Percentiles rank a stretch among this genome's conserved stretches.
Evolutionary conservation across 768 basidiomycete species (phyloP).

Genomic region (Lactarius hatsudake): DNA sequence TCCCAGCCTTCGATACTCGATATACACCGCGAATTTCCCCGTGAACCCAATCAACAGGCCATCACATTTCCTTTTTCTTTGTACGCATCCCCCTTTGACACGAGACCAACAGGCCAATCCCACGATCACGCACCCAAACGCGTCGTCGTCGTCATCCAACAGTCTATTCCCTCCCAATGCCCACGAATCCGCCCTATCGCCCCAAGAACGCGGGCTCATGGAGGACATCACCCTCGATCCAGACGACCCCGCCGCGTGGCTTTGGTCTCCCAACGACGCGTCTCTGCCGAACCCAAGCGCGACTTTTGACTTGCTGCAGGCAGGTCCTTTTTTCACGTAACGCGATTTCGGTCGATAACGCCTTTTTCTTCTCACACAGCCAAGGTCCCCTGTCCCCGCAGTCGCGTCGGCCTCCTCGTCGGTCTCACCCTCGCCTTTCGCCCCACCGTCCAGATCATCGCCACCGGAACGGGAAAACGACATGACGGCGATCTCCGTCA

Average conservation of each 20-base stretch:
- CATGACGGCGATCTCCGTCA: background rate
- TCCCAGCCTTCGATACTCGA: background rate
- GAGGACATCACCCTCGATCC: slow-evolving; percentile 21
- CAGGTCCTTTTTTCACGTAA: background rate
- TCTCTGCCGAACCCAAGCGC: background rate
- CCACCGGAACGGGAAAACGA: no score
- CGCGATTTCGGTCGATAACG: background rate
- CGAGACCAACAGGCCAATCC: background rate
- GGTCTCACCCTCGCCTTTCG: slow-evolving; percentile 17
- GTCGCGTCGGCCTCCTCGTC: background rate
- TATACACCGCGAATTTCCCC: background rate
- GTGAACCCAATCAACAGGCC: background rate
- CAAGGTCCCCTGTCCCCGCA: background rate
- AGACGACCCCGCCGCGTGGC: slow-evolving; percentile 17
- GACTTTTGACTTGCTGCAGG: background rate
- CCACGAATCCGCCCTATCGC: slow-evolving; percentile 7
- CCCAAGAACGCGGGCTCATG: slow-evolving; percentile 26
- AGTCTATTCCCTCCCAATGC: background rate
- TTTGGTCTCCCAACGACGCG: background rate
- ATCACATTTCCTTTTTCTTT: background rate
- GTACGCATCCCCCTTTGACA: background rate
- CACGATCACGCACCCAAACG: background rate
- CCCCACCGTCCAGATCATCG: background rate
- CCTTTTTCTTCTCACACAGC: background rate
- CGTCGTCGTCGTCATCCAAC: background rate